A percentile compares a stretch with the other conserved stretches of the same genome.
These are phyloP conservation scores for Paraconiothyrium brasiliense DNA, from an alignment of 2,329 filamentous ascomycete genomes.

Conservation along the genomic window DNA sequence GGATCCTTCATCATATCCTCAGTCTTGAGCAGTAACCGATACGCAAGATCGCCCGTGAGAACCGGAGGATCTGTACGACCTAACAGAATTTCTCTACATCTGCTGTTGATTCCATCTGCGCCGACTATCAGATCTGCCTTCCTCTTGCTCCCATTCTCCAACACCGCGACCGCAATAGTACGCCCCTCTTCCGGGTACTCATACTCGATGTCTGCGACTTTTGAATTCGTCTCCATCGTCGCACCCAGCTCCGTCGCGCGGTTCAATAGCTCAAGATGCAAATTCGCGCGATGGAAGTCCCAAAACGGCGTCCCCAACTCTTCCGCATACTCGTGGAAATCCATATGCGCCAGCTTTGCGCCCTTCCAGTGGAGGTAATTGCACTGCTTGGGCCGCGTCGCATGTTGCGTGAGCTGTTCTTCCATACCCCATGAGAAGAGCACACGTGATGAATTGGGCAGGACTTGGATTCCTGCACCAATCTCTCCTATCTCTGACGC, in stretches of 20 bases:
- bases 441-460: constrained; percentile 59
- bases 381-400: constrained; percentile 51
- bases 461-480: constrained; percentile 62
- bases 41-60: constrained; percentile 62
- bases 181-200: constrained; percentile 23
- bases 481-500: constrained; percentile 59
- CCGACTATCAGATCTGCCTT: constrained; percentile 59
- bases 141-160: constrained; percentile 49
- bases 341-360: constrained; percentile 57
- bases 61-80: constrained; percentile 57
- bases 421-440: constrained; percentile 61
- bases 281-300: constrained; percentile 65
- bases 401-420: constrained; percentile 53
- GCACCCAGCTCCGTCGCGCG: constrained; percentile 61
- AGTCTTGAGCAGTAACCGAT: constrained; percentile 58
- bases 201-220: constrained; percentile 55
- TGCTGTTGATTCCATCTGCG: constrained; percentile 60
- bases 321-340: constrained; percentile 55
- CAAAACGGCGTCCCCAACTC: constrained; percentile 58
- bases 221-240: constrained; percentile 55
- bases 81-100: constrained; percentile 56
- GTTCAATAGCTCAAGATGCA: constrained; percentile 60
- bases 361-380: constrained; percentile 66
- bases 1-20: constrained; percentile 58
- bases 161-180: constrained; percentile 53